These are phyloP conservation scores for Wickerhamiella bombiphila DNA, from an alignment of 805 yeast genomes.

Conservation along the genomic window DNA sequence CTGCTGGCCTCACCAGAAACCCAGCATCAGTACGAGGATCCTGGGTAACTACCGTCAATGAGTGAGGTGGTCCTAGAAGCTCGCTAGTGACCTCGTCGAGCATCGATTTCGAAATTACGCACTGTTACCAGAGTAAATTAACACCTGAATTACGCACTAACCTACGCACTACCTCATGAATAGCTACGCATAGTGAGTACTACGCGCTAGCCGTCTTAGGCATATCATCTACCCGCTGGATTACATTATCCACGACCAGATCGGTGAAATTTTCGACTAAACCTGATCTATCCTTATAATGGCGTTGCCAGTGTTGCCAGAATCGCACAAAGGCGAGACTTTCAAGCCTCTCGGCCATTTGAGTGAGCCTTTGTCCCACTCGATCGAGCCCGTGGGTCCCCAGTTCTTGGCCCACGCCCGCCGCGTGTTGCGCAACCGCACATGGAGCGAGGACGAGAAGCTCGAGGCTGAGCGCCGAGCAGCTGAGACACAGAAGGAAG, in stretches of 20 bases:
- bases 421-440: constrained; percentile 89
- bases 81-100: not conserved
- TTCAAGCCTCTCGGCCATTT: constrained; percentile 20
- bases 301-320: not conserved
- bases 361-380: constrained; percentile 32
- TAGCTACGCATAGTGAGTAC: too few species aligned
- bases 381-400: constrained; percentile 94
- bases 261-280: too few species aligned
- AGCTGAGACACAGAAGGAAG: constrained; percentile 60
- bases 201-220: too few species aligned
- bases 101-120: not conserved
- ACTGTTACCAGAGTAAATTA: not conserved
- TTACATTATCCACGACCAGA: too few species aligned
- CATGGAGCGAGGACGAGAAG: constrained; percentile 95
- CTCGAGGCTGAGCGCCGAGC: constrained; percentile 63
- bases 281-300: too few species aligned
- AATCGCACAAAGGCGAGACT: constrained; percentile 1
- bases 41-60: constrained; percentile 16
- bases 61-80: not conserved
- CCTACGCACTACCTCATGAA: too few species aligned
- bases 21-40: constrained; percentile 19
- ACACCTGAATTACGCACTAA: too few species aligned
- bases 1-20: constrained; percentile 9
- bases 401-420: constrained; percentile 92
- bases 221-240: too few species aligned